phyloP scores from a whole-genome alignment of 2,329 filamentous ascomycete genomes.

The Pleomassaria siparia region DNA sequence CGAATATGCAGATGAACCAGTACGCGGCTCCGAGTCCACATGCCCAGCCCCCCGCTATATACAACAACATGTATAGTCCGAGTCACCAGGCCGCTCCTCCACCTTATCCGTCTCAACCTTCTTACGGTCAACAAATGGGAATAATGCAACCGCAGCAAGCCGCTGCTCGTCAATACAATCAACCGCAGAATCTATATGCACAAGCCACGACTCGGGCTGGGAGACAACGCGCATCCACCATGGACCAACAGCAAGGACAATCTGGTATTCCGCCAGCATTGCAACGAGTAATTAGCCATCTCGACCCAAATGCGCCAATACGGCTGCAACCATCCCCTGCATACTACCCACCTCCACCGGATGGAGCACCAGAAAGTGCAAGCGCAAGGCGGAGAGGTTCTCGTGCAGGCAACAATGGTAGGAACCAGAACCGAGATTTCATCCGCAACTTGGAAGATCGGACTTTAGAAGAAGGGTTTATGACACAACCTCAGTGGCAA shows the following conservation, averaged over 20 bases:
- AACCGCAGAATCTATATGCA: constrained; percentile 72
- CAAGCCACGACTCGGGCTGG: constrained; percentile 76
- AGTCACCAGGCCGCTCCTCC: constrained; percentile 72
- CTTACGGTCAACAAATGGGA: constrained; percentile 60
- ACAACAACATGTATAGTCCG: constrained; percentile 74
- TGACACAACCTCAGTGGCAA: constrained; percentile 70
- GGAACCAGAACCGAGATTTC: constrained; percentile 74
- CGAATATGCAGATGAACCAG: constrained; percentile 60
- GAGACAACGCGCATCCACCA: constrained; percentile 88
- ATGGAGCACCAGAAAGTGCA: constrained; percentile 71
- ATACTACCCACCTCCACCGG: constrained; percentile 91
- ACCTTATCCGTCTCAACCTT: constrained; percentile 73
- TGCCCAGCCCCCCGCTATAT: constrained; percentile 63
- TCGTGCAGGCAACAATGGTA: constrained; percentile 56
- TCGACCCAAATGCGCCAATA: constrained; percentile 93
- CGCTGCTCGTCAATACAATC: constrained; percentile 42
- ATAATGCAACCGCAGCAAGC: constrained; percentile 40
- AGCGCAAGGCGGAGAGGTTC: constrained; percentile 75
- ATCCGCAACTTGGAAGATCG: constrained; percentile 93
- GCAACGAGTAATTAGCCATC: constrained; percentile 90
- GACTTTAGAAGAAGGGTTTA: constrained; percentile 89
- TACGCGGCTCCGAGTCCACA: constrained; percentile 52
- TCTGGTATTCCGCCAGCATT: constrained; percentile 90
- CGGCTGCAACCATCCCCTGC: constrained; percentile 92
- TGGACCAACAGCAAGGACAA: constrained; percentile 74